These are phyloP conservation scores for Pseudohyphozyma bogoriensis DNA, from an alignment of 768 basidiomycete genomes.

Conservation along the genomic window DNA sequence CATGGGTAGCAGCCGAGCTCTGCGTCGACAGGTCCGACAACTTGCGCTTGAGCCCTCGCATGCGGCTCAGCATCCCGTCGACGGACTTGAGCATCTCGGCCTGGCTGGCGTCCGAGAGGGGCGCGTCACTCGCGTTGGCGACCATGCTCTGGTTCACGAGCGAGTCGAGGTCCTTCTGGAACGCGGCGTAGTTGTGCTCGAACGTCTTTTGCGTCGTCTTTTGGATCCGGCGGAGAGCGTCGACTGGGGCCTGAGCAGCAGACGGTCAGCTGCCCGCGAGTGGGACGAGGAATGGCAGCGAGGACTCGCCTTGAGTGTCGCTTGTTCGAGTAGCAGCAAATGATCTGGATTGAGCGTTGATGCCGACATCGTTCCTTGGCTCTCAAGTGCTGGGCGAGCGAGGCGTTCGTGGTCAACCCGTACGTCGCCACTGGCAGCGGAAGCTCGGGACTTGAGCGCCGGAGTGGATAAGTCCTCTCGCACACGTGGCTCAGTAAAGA, in stretches of 20 bases:
- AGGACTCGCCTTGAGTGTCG: neutral
- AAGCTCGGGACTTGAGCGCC: too few relatives aligned
- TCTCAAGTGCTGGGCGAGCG: too few relatives aligned
- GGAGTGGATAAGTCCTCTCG: too few relatives aligned
- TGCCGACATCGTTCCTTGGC: too few relatives aligned
- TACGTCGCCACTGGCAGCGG: too few relatives aligned
- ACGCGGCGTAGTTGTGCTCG: slow-evolving; percentile 62
- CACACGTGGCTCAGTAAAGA: too few relatives aligned
- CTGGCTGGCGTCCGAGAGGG: neutral
- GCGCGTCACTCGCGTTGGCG: neutral
- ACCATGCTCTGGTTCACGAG: slow-evolving; percentile 9
- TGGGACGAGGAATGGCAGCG: neutral
- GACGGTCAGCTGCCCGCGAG: neutral
- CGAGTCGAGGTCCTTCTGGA: slow-evolving; percentile 51
- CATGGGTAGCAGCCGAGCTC: slow-evolving; percentile 2
- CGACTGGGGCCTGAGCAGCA: slow-evolving; percentile 63
- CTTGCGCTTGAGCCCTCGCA: slow-evolving; percentile 77
- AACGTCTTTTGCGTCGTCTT: slow-evolving; percentile 68
- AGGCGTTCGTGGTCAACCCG: too few relatives aligned
- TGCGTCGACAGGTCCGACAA: slow-evolving; percentile 44
- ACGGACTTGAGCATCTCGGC: slow-evolving; percentile 54
- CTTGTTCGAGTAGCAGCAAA: neutral
- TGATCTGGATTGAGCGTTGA: neutral
- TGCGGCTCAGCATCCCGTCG: slow-evolving; percentile 64
- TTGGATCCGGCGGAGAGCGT: slow-evolving; percentile 81